These are phyloP conservation scores for Daldinia concentrica DNA, from an alignment of 495 filamentous ascomycete genomes.

Conservation along the genomic window DNA sequence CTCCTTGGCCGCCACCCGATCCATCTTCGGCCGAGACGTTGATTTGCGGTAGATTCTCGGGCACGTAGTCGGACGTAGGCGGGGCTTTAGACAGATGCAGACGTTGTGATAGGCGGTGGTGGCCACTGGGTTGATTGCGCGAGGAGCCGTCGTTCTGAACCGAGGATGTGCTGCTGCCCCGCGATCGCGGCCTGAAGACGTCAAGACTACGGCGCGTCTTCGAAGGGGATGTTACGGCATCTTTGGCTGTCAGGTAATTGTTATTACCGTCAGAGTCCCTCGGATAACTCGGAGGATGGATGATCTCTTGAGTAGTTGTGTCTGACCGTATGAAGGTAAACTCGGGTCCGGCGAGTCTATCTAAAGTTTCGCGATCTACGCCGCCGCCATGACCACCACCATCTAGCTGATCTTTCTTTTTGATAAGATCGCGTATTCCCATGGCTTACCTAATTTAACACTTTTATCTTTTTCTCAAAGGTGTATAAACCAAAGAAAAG, in stretches of 20 bases:
- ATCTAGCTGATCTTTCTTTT: slow-evolving; percentile 70
- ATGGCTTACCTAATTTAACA: slow-evolving; percentile 53
- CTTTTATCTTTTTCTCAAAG: neutral
- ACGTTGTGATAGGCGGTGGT: slow-evolving; percentile 70
- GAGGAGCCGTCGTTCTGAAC: slow-evolving; percentile 47
- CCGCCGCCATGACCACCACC: slow-evolving; percentile 52
- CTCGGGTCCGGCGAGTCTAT: slow-evolving; percentile 63
- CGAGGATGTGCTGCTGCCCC: slow-evolving; percentile 60
- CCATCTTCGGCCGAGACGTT: slow-evolving; percentile 54
- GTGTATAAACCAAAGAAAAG: too few species aligned
- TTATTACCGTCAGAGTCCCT: neutral
- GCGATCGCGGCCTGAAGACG: slow-evolving; percentile 51
- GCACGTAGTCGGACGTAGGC: slow-evolving; percentile 77
- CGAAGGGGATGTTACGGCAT: slow-evolving; percentile 32
- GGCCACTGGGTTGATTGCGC: slow-evolving; percentile 46
- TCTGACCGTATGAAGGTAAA: slow-evolving; percentile 88
- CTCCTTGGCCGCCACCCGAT: slow-evolving; percentile 41
- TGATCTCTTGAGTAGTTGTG: slow-evolving; percentile 79
- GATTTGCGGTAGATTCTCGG: slow-evolving; percentile 80
- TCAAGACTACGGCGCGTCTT: slow-evolving; percentile 47
- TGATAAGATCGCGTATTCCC: slow-evolving; percentile 77
- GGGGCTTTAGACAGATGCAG: slow-evolving; percentile 71
- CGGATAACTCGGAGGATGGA: slow-evolving; percentile 69
- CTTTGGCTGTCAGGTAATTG: slow-evolving; percentile 49
- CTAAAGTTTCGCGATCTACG: slow-evolving; percentile 44